A percentile compares a stretch with the other conserved stretches of the same genome.
Evolutionary conservation across 2,329 filamentous ascomycete species (phyloP).

Genomic region (Pezicula radicicola): DNA sequence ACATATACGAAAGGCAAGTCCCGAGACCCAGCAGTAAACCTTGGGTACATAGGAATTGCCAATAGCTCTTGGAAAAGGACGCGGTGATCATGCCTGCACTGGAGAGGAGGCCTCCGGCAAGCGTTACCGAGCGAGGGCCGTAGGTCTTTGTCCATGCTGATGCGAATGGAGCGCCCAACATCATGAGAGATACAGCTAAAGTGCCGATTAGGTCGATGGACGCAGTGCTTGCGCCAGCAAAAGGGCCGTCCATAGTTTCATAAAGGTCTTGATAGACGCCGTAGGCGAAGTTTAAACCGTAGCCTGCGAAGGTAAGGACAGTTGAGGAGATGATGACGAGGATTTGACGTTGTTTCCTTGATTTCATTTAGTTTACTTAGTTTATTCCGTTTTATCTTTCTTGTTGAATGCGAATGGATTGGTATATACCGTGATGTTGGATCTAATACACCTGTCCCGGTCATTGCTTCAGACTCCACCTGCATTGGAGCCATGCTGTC

Average conservation of each 20-base stretch:
- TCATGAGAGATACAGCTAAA: constrained; percentile 32
- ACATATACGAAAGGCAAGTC: constrained; percentile 35
- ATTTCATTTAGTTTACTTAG: no score
- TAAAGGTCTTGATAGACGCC: constrained; percentile 38
- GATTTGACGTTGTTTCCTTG: no score
- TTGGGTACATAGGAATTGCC: constrained; percentile 26
- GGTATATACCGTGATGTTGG: no score
- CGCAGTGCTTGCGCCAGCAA: constrained; percentile 31
- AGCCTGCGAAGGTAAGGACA: no score
- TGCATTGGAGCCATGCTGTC: no score
- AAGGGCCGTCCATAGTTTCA: constrained; percentile 32
- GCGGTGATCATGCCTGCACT: constrained; percentile 29
- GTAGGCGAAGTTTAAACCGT: constrained; percentile 27
- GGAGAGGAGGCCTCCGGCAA: constrained; percentile 30
- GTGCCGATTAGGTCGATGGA: constrained; percentile 37
- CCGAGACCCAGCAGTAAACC: constrained; percentile 35
- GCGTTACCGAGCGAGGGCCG: constrained; percentile 26
- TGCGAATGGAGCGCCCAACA: constrained; percentile 31
- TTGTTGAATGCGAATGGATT: no score
- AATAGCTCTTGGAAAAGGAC: constrained; percentile 27
- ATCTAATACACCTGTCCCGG: no score
- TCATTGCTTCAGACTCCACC: no score
- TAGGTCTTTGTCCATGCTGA: constrained; percentile 32
- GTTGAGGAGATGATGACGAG: no score
- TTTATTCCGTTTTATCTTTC: no score